Conservation (phyloP, 2,329 filamentous ascomycete species). For the Corinectria fuckeliana region DNA sequence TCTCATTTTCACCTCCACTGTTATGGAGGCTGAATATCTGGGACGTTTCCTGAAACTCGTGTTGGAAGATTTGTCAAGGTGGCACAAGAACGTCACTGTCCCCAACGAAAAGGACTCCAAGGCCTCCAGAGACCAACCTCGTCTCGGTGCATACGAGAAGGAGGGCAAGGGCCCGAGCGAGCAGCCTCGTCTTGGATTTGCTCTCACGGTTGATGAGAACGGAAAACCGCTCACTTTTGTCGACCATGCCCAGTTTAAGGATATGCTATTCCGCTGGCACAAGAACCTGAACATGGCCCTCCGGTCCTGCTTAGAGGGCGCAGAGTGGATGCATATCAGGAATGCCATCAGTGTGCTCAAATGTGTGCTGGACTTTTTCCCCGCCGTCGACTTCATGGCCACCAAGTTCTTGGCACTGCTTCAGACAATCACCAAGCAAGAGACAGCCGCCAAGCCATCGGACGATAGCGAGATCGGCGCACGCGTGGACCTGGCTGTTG, state of each 20-base stretch:
- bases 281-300: slow-evolving; percentile 79
- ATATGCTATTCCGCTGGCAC: slow-evolving; percentile 90
- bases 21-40: slow-evolving; percentile 91
- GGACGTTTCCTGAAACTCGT: slow-evolving; percentile 87
- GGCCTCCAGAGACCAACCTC: slow-evolving; percentile 51
- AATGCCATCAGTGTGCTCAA: slow-evolving; percentile 94
- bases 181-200: slow-evolving; percentile 76
- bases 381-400: slow-evolving; percentile 88
- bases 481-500: slow-evolving; percentile 76
- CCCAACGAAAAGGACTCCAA: slow-evolving; percentile 51
- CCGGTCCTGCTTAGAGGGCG: slow-evolving; percentile 79
- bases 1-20: slow-evolving; percentile 87
- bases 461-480: slow-evolving; percentile 60
- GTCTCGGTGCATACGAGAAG: slow-evolving; percentile 82
- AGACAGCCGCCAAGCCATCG: slow-evolving; percentile 57
- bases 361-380: slow-evolving; percentile 80
- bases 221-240: slow-evolving; percentile 75
- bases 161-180: slow-evolving; percentile 66
- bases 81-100: slow-evolving; percentile 76
- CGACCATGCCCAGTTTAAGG: slow-evolving; percentile 85
- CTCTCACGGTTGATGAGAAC: slow-evolving; percentile 68
- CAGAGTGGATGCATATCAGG: slow-evolving; percentile 96
- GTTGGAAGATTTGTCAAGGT: slow-evolving; percentile 78
- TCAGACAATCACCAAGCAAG: slow-evolving; percentile 69
- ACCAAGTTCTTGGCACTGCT: slow-evolving; percentile 68